These are phyloP conservation scores for Boletus barrowsii DNA, from an alignment of 768 basidiomycete species.

Conservation along the genomic window DNA sequence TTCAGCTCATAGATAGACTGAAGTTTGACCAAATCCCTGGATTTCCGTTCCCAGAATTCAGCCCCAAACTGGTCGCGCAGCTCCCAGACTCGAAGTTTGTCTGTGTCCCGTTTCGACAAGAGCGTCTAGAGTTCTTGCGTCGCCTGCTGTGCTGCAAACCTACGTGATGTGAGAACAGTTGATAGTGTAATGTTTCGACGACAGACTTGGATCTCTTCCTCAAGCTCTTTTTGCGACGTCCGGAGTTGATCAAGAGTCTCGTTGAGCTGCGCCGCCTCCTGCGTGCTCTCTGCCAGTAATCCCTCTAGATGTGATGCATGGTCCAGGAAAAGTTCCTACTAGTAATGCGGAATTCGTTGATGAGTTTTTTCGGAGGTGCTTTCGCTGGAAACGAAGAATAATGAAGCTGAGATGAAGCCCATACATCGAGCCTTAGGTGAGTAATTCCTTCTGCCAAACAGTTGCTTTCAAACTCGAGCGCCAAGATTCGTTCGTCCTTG, in stretches of 20 bases:
- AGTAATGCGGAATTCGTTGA: slow-evolving; percentile 54
- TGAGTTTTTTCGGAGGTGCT: slow-evolving; percentile 40
- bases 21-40: slow-evolving; percentile 56
- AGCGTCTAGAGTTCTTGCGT: slow-evolving; percentile 63
- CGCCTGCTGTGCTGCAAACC: slow-evolving; percentile 43
- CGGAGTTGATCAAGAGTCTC: slow-evolving; percentile 44
- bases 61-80: slow-evolving; percentile 64
- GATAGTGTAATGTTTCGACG: slow-evolving; percentile 7
- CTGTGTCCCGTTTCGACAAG: slow-evolving; percentile 61
- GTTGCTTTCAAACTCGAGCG: slow-evolving; percentile 46
- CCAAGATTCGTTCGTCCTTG: slow-evolving; percentile 43
- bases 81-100: slow-evolving; percentile 66
- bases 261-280: slow-evolving; percentile 39
- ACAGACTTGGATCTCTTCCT: slow-evolving; percentile 45
- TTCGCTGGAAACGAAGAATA: slow-evolving; percentile 33
- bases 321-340: slow-evolving; percentile 50
- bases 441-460: slow-evolving; percentile 45
- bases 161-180: slow-evolving; percentile 20
- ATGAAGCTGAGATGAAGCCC: slow-evolving; percentile 4
- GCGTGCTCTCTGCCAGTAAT: slow-evolving; percentile 37
- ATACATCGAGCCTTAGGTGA: slow-evolving; percentile 45
- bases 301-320: slow-evolving; percentile 50
- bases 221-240: slow-evolving; percentile 43
- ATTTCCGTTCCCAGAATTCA: slow-evolving; percentile 67
- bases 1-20: slow-evolving; percentile 64